These are phyloP conservation scores for Populus alba DNA, from an alignment of 345 rosid genomes.

Conservation along the genomic window DNA sequence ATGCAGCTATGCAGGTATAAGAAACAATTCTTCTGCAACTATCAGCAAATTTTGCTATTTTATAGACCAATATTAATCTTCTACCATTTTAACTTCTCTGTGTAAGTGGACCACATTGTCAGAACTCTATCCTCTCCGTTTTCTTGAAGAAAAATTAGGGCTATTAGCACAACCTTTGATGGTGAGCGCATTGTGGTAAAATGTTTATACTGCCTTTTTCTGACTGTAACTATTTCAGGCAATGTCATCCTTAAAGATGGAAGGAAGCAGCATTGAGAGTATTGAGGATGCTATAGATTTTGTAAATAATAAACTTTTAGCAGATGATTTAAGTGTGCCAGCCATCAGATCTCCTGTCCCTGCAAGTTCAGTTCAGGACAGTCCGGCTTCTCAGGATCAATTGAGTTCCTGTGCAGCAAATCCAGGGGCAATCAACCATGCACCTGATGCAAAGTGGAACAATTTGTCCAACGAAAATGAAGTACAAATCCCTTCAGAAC, in stretches of 20 bases:
- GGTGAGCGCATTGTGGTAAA: neutral
- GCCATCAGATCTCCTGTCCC: conserved; percentile 23
- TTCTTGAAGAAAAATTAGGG: neutral
- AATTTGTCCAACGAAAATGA: conserved; percentile 34
- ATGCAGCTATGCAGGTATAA: conserved; percentile 62
- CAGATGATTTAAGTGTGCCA: conserved; percentile 28
- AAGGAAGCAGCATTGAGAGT: conserved; percentile 36
- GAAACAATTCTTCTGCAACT: neutral
- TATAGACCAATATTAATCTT: neutral
- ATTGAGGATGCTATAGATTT: conserved; percentile 65
- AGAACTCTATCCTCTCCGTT: neutral
- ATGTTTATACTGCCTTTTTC: conserved; percentile 3
- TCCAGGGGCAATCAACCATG: conserved; percentile 28
- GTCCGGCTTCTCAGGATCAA: conserved; percentile 39
- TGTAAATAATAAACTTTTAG: conserved; percentile 53
- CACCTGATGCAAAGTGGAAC: conserved; percentile 34
- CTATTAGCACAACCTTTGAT: neutral
- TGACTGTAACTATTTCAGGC: conserved; percentile 46
- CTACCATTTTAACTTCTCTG: neutral
- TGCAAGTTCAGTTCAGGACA: conserved; percentile 28
- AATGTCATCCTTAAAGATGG: conserved; percentile 41
- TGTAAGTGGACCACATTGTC: neutral
- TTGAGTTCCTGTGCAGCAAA: conserved; percentile 28
- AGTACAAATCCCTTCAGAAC: conserved; percentile 53
- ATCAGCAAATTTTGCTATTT: neutral